phyloP scores from a whole-genome alignment of 164 flowering plant species.

The Annona squamosa region DNA sequence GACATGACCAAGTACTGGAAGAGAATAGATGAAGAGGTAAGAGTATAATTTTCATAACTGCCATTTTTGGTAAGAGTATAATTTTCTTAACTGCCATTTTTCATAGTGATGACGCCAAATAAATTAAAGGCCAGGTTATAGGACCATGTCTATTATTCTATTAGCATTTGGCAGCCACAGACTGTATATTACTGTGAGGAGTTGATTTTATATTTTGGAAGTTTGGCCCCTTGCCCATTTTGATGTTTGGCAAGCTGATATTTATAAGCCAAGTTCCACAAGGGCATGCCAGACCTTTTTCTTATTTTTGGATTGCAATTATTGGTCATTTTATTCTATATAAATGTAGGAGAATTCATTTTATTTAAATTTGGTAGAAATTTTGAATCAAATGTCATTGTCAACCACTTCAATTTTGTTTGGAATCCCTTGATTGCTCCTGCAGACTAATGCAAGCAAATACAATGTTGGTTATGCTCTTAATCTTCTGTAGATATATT shows the following conservation, averaged over 20 bases:
- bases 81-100: not conserved
- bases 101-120: too few species aligned
- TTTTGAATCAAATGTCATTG: too few species aligned
- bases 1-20: constrained; percentile 86
- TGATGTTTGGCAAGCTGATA: not conserved
- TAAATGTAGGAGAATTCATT: too few species aligned
- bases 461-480: too few species aligned
- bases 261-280: not conserved
- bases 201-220: not conserved
- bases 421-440: too few species aligned
- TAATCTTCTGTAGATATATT: too few species aligned
- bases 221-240: not conserved
- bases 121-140: not conserved
- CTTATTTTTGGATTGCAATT: too few species aligned
- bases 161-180: not conserved
- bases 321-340: too few species aligned
- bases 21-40: constrained; percentile 81
- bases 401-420: too few species aligned
- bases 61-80: not conserved
- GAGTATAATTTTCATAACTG: not conserved
- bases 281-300: too few species aligned
- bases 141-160: not conserved
- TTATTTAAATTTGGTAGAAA: too few species aligned
- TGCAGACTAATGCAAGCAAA: too few species aligned
- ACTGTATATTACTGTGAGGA: not conserved